Base-by-base conservation (phyloP, 805 yeast species). In the Yamadazyma sp. region DNA sequence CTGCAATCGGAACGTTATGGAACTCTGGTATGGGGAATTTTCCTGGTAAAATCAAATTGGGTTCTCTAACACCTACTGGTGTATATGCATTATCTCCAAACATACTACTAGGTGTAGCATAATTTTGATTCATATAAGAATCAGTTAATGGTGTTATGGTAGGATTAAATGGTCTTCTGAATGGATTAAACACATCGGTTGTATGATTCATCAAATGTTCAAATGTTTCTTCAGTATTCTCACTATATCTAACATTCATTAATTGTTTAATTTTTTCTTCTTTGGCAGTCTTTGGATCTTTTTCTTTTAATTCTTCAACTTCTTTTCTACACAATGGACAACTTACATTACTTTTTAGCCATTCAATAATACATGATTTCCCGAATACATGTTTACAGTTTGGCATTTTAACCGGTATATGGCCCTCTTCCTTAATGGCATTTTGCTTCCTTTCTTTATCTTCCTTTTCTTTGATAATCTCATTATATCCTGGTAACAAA, bases 311-410 rank as follows among this genome's bases (percentile, higher is more conserved):
- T 8, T 54, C 55, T 29, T 58, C 60, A 14, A 62, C 63, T 42
- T 63, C 65, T 30, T 55, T 57, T 2, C 73, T 51, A 33, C 73
- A 67, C 31, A 67, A 48, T 3, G 73, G 73, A 38, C 73, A 67
- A 37, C 62, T 64, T 2, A 61, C 64, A 37, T 59, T 56, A 23
- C 49, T 49, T 35, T 56, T 63, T 30, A 67, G 50, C 73, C 73
- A 67, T 27, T 64, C 69, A 2, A 63, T 49, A 18, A 67, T 53
- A 47, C 73, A 67, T 7, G 63, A 43, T 41, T 58, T 56, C 11
- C 73, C 72, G 43, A 67, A 67, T 1, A 62, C 45, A 44, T 67
- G 73, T 16, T 57, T 52, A 40, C 73, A 67, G 38, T 58, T 62
- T 1, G 72, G 71, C 62, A 67, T 59, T 38, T 56, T 51, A 3